A percentile compares a stretch with the other conserved stretches of the same genome.
Conservation (phyloP, 192 early-diverging fungal species). For the Backusella circina region DNA sequence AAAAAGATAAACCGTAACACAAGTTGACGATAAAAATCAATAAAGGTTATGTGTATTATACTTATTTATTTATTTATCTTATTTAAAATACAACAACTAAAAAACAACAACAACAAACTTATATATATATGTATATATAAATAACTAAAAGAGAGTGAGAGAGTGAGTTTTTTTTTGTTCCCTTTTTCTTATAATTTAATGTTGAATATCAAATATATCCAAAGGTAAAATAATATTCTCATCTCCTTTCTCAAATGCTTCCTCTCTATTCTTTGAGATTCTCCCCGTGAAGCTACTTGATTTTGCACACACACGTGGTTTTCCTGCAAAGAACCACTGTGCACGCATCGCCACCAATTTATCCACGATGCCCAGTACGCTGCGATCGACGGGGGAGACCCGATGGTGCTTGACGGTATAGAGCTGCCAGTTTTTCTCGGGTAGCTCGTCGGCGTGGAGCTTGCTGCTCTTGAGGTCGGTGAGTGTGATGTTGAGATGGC, state of each 20-base stretch:
- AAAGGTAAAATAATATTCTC: constrained; percentile 8
- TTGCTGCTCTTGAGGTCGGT: constrained; percentile 4
- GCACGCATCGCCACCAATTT: constrained; percentile 36
- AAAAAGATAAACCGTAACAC: neutral
- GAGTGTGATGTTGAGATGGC: constrained; percentile 26
- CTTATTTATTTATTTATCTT: neutral
- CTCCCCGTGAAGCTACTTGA: constrained; percentile 28
- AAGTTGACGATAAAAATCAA: neutral
- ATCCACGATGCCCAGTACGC: constrained; percentile 34
- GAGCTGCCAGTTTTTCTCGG: constrained; percentile 25
- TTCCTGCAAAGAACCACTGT: constrained; percentile 33
- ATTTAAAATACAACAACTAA: neutral
- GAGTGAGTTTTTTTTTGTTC: neutral
- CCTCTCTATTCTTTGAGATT: constrained; percentile 19
- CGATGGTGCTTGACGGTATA: neutral
- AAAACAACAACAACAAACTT: neutral
- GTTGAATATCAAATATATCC: constrained; percentile 12
- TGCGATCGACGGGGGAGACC: neutral
- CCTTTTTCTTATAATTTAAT: neutral
- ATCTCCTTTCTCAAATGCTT: constrained; percentile 9
- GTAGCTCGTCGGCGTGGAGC: constrained; percentile 19
- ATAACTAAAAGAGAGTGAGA: neutral
- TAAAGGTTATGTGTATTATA: neutral
- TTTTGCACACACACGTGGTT: constrained; percentile 27
- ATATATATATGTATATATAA: too few relatives aligned